These are phyloP conservation scores for Pseudoneurospora amorphoporcata DNA, from an alignment of 495 filamentous ascomycete species.

Conservation along the genomic window DNA sequence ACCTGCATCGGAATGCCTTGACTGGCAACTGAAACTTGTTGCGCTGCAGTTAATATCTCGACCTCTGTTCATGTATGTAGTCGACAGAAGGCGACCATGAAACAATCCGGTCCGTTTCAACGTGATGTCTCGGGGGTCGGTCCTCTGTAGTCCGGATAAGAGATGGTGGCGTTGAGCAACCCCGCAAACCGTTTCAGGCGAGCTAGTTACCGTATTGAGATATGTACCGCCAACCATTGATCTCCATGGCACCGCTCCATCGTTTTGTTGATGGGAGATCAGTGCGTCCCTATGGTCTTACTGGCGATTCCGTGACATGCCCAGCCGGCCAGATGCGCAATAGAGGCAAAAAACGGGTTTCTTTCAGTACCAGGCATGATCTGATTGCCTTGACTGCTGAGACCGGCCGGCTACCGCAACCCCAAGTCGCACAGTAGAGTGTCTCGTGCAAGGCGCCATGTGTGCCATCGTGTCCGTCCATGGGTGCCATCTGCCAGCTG, in stretches of 20 bases:
- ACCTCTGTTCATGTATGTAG: not conserved
- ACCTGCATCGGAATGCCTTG: not conserved
- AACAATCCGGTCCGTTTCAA: not conserved
- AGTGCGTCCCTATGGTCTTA: not conserved
- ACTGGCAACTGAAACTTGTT: not conserved
- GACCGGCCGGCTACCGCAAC: not conserved
- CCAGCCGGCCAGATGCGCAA: not conserved
- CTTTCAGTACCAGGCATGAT: not conserved
- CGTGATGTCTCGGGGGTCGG: not conserved
- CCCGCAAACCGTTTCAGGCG: not conserved
- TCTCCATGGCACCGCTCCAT: not conserved
- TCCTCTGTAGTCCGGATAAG: not conserved
- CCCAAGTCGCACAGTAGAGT: not conserved
- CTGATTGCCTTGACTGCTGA: not conserved
- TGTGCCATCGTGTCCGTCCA: not conserved
- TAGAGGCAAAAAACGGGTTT: not conserved
- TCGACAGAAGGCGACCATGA: not conserved
- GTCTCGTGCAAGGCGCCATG: not conserved
- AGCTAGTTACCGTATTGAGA: not conserved
- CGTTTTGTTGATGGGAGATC: not conserved
- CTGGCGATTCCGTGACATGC: not conserved
- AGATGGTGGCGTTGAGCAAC: not conserved
- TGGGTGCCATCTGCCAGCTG: not conserved
- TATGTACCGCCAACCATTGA: not conserved
- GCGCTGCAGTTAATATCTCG: not conserved